Evolutionary conservation across 2,329 filamentous ascomycete genomes (phyloP).

Genomic region (Ilyonectria sp.): DNA sequence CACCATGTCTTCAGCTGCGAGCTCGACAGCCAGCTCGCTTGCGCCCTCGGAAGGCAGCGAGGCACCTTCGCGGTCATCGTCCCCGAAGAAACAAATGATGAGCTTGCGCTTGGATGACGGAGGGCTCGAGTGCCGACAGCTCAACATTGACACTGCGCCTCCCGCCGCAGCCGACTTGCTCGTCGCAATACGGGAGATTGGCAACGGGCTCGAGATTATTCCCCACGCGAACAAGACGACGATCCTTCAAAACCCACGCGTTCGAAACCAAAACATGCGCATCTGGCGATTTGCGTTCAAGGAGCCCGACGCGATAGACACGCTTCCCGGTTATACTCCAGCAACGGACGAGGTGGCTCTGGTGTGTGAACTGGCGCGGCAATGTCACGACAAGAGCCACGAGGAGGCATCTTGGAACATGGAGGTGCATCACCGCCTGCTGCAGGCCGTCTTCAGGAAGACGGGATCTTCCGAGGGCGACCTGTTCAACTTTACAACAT

Average conservation of each 20-base stretch:
- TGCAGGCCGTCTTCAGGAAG: slow-evolving; percentile 26
- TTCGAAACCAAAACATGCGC: neutral
- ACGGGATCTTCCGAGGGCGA: neutral
- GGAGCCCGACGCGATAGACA: neutral
- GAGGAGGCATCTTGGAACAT: slow-evolving; percentile 37
- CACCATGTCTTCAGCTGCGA: neutral
- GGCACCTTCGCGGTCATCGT: slow-evolving; percentile 26
- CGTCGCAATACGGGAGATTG: slow-evolving; percentile 27
- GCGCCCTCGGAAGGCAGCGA: neutral
- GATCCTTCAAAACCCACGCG: slow-evolving; percentile 17
- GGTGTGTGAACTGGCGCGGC: slow-evolving; percentile 17
- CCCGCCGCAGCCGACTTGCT: slow-evolving; percentile 12
- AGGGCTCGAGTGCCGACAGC: slow-evolving; percentile 28
- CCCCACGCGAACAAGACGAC: neutral
- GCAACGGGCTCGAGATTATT: slow-evolving; percentile 31
- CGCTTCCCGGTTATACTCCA: slow-evolving; percentile 31
- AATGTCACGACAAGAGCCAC: slow-evolving; percentile 30
- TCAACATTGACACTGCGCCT: slow-evolving; percentile 21
- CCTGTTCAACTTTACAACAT: slow-evolving; percentile 25
- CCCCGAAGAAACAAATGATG: slow-evolving; percentile 37
- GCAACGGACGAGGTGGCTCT: slow-evolving; percentile 19
- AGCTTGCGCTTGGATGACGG: slow-evolving; percentile 25
- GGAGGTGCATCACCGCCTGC: slow-evolving; percentile 37
- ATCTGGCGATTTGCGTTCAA: slow-evolving; percentile 37
- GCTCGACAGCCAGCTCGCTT: neutral